These are phyloP conservation scores for Scutellaria baicalensis DNA, from an alignment of 257 asterid genomes.

Conservation along the genomic window DNA sequence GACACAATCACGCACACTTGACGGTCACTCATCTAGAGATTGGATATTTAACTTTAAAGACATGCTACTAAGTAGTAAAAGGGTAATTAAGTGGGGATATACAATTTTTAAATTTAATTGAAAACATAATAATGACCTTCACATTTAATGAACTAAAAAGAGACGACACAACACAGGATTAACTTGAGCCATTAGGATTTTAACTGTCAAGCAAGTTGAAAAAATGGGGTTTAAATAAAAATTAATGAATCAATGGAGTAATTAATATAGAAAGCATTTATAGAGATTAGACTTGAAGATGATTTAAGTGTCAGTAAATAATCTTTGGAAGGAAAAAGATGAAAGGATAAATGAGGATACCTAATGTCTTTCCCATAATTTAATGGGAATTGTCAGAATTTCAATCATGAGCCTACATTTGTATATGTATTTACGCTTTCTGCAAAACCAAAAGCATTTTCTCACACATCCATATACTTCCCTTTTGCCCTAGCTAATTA, in stretches of 20 bases:
- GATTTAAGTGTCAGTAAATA: slow-evolving; percentile 14
- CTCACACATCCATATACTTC: background rate
- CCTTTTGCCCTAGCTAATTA: slow-evolving; percentile 22
- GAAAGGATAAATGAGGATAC: background rate
- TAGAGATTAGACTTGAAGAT: background rate
- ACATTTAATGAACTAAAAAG: too few species aligned
- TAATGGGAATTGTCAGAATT: slow-evolving; percentile 27
- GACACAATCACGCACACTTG: too few species aligned
- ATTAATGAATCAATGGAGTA: background rate
- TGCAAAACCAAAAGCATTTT: background rate
- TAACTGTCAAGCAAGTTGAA: too few species aligned
- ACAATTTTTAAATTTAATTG: too few species aligned
- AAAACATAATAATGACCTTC: too few species aligned
- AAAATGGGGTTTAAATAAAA: too few species aligned
- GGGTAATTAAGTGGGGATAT: too few species aligned
- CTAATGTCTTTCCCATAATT: slow-evolving; percentile 9
- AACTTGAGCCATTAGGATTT: too few species aligned
- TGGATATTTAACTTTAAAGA: too few species aligned
- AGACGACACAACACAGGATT: too few species aligned
- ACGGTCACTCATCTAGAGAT: too few species aligned
- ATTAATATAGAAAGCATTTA: background rate
- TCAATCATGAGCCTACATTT: slow-evolving; percentile 32
- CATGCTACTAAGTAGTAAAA: too few species aligned
- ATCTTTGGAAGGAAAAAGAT: background rate
- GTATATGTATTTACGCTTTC: background rate